Evolutionary conservation across 2,329 filamentous ascomycete species (phyloP), one percentile per base, ranked within the genome.

Genomic region (Stylonectria norvegica): DNA sequence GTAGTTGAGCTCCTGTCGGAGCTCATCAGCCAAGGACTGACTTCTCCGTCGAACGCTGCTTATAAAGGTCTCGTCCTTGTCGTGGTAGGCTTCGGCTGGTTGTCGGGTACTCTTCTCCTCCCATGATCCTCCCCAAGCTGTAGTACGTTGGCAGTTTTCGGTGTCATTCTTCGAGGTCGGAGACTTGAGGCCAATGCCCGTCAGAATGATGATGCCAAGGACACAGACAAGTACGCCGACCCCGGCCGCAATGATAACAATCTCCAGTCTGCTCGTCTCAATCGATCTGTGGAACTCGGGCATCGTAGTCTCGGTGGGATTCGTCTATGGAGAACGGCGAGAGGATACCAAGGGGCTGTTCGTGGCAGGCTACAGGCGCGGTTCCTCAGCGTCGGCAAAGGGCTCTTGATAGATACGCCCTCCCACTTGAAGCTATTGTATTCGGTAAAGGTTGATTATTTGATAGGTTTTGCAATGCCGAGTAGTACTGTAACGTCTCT

Each of bases 151-250:
- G 39, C 48, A 47, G 32, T 43, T 40, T 29, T 53, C 48, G 14
- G 45, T 39, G 39, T 46, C 53, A 12, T 32, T 30, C 9, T 36
- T 36, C n/a, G 23, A 23, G 18, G 15, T 14, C 11, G 48, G 36
- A n/a, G 49, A 38, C 20, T 50, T 54, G 18, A 53, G 38, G 6
- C 50, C 49, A 16, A 57, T 43, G 20, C 56, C 58, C 31, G 60
- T 44, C 30, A 60, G 56, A 27, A 67, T 53, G 17, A 65, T 37
- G n/a, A 61, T 42, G 16, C 53, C 55, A 12, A 68, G 50, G 5
- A 62, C 44, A 12, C 48, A 50, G 12, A 66, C 62, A 18, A 67
- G 55, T 12, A 61, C 29, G 23, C 68, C 46, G 31, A 63, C 56
- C 10, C 54, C 57, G 11, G 55, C 41, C 10, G 64, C 61, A 18